A percentile compares a stretch with the other conserved stretches of the same genome.
These are phyloP conservation scores for Actinomortierella ambigua DNA, from an alignment of 371 early-diverging fungal species.

Conservation along the genomic window DNA sequence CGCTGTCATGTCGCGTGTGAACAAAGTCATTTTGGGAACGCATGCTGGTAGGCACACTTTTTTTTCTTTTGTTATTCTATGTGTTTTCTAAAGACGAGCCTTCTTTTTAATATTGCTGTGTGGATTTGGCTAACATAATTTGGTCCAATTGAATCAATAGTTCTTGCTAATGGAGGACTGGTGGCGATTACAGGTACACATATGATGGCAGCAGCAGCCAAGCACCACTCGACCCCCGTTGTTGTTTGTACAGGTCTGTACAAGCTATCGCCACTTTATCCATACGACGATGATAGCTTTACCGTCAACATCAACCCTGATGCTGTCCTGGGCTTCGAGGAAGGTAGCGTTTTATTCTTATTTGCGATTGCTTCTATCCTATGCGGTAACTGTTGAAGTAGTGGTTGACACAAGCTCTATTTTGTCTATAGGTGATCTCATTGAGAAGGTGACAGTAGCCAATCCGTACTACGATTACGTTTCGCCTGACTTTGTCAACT, in stretches of 20 bases:
- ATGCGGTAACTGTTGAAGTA: neutral
- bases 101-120: neutral
- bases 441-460: constrained; percentile 77
- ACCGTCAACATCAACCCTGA: constrained; percentile 82
- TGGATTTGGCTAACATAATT: neutral
- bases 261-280: constrained; percentile 76
- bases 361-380: too few relatives aligned
- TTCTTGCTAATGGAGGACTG: constrained; percentile 92
- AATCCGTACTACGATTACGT: constrained; percentile 94
- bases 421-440: constrained; percentile 62
- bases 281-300: constrained; percentile 85
- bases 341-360: too few relatives aligned
- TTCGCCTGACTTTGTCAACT: constrained; percentile 82
- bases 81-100: neutral
- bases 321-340: constrained; percentile 78
- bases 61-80: neutral
- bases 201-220: constrained; percentile 89
- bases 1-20: constrained; percentile 96
- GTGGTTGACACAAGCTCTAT: constrained; percentile 3
- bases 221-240: constrained; percentile 75
- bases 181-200: constrained; percentile 86
- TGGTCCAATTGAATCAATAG: constrained; percentile 40
- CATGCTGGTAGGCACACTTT: constrained; percentile 71
- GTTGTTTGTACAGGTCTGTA: constrained; percentile 41
- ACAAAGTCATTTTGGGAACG: constrained; percentile 95